phyloP scores from a whole-genome alignment of 2,329 filamentous ascomycete genomes.

The Fusarium protoensiforme region DNA sequence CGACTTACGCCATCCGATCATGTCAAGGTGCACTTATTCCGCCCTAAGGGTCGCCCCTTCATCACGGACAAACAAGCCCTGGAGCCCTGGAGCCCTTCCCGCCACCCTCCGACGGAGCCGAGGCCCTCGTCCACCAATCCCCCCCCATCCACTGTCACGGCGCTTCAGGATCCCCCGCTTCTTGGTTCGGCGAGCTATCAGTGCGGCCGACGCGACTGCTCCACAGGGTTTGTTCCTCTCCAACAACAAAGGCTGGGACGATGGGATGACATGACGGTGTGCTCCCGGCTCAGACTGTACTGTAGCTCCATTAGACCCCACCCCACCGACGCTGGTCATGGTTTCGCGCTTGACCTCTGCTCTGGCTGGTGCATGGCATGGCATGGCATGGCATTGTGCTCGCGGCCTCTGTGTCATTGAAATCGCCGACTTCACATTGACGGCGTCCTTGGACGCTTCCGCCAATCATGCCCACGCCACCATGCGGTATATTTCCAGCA shows the following conservation, averaged over 20 bases:
- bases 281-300: conserved; percentile 13
- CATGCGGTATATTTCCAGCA: conserved; percentile 39
- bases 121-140: conserved; percentile 40
- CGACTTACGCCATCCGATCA: conserved; percentile 39
- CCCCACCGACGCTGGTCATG: conserved; percentile 32
- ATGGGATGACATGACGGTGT: conserved; percentile 35
- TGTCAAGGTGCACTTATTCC: conserved; percentile 39
- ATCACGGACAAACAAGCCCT: conserved; percentile 41
- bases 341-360: conserved; percentile 34
- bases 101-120: conserved; percentile 45
- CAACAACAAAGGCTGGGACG: conserved; percentile 4
- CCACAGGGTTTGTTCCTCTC: conserved; percentile 32
- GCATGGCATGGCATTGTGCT: background rate
- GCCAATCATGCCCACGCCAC: conserved; percentile 34
- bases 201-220: conserved; percentile 26
- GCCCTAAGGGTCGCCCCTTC: conserved; percentile 39
- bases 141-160: conserved; percentile 21
- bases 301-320: conserved; percentile 18
- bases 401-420: conserved; percentile 30
- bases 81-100: conserved; percentile 42
- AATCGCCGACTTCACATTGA: conserved; percentile 26
- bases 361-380: background rate
- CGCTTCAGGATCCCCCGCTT: conserved; percentile 37
- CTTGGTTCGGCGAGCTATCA: conserved; percentile 31
- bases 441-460: conserved; percentile 24